phyloP scores from a whole-genome alignment of 2,329 filamentous ascomycete genomes.

The Dactylellina leptospora region DNA sequence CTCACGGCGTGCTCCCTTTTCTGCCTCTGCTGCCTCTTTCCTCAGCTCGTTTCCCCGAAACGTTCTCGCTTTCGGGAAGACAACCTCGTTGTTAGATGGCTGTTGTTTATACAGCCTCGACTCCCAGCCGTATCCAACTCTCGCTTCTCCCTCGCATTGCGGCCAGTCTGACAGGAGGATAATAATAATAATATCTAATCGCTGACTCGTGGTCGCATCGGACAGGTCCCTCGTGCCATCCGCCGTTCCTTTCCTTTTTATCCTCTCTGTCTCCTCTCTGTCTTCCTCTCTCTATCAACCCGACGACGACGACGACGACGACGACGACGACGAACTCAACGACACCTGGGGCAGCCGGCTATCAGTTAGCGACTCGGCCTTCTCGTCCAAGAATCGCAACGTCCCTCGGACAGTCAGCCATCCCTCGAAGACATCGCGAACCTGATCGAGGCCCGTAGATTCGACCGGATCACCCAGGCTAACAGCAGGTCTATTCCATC shows the following conservation, averaged over 20 bases:
- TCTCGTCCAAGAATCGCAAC: not conserved
- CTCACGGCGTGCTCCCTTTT: slow-evolving; percentile 22
- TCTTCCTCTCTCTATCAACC: not conserved
- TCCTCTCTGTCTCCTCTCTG: not conserved
- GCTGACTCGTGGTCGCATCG: not conserved
- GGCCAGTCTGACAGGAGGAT: not conserved
- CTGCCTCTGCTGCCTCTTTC: slow-evolving; percentile 3
- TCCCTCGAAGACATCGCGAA: not conserved
- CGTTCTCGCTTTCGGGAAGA: slow-evolving; percentile 21
- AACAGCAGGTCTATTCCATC: too few species aligned
- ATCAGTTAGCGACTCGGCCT: too few species aligned
- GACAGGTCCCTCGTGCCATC: not conserved
- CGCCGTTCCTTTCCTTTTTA: not conserved
- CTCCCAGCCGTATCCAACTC: not conserved
- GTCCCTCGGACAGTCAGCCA: not conserved
- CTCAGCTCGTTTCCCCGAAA: slow-evolving; percentile 27
- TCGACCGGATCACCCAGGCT: too few species aligned
- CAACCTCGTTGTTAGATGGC: not conserved
- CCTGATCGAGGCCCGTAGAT: not conserved
- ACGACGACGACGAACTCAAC: too few species aligned
- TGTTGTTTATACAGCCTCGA: not conserved
- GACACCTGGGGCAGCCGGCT: too few species aligned
- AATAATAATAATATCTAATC: slow-evolving; percentile 13
- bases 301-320: too few species aligned
- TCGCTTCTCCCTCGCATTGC: not conserved